Conservation (phyloP, 129 eudicot genomes). For the Erigeron canadensis region DNA sequence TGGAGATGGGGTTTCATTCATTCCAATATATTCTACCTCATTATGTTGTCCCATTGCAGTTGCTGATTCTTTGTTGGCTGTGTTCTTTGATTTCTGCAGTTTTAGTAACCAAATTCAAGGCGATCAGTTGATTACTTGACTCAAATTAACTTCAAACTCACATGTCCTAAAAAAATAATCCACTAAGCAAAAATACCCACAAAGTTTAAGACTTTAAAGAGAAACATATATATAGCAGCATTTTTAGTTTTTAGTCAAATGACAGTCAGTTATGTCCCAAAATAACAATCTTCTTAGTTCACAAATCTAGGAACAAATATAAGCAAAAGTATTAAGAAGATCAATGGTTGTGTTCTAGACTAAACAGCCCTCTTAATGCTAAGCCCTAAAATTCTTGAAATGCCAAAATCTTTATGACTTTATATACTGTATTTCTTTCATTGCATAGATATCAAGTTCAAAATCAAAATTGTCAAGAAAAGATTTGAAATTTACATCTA, state of each 20-base stretch:
- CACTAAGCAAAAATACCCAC: not conserved
- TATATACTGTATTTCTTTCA: not conserved
- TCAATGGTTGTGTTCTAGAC: not conserved
- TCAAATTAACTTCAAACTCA: not conserved
- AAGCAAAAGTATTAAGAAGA: not conserved
- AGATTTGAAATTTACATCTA: not conserved
- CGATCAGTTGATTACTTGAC: not conserved
- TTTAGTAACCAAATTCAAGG: not conserved
- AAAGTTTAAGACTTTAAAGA: no score
- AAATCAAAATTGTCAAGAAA: not conserved
- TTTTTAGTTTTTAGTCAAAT: no score
- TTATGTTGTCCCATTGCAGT: conserved; percentile 49
- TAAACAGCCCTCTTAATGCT: conserved; percentile 1
- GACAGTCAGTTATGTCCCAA: not conserved
- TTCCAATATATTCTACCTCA: conserved; percentile 44
- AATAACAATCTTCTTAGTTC: not conserved
- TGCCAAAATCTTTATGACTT: not conserved
- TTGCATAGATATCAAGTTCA: not conserved
- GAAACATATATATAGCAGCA: no score
- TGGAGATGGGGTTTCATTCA: conserved; percentile 46
- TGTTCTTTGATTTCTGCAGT: conserved; percentile 55
- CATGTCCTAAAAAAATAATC: no score
- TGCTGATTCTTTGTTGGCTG: conserved; percentile 36
- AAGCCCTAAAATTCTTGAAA: conserved; percentile 3
- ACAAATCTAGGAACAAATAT: not conserved